A percentile compares a stretch with the other conserved stretches of the same genome.
Evolutionary conservation across 768 basidiomycete genomes (phyloP).

Genomic region (Auricularia sp.): DNA sequence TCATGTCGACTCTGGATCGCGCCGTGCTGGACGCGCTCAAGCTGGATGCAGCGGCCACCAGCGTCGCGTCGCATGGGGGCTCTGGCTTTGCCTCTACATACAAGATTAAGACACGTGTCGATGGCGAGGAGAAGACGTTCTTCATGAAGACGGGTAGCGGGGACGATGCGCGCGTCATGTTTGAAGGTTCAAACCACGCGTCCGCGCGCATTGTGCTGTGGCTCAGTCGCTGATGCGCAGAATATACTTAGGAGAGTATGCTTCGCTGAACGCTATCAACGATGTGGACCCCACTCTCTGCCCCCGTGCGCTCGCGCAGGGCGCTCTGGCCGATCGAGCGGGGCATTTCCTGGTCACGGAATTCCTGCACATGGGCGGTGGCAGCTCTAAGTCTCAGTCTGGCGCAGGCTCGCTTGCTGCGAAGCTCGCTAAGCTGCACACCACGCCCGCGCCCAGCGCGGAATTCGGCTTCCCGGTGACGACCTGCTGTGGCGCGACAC

Average conservation of each 20-base stretch:
- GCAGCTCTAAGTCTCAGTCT: neutral
- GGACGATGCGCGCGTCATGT: neutral
- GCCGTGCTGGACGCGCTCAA: neutral
- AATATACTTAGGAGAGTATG: neutral
- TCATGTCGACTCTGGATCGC: neutral
- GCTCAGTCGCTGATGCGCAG: neutral
- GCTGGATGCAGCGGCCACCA: neutral
- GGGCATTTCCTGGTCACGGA: neutral
- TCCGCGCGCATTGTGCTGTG: neutral
- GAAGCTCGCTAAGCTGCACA: neutral
- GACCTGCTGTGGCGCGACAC: neutral
- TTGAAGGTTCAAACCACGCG: neutral
- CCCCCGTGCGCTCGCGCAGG: neutral
- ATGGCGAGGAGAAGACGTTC: neutral
- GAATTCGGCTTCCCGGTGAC: neutral
- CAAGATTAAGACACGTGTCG: neutral
- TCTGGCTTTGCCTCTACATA: neutral
- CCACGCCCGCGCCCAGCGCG: neutral
- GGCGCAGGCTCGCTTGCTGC: neutral
- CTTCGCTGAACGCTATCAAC: neutral
- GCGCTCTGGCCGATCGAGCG: neutral
- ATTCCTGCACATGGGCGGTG: neutral
- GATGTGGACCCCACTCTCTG: neutral
- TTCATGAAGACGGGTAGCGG: neutral
- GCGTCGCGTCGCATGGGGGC: neutral